Base-by-base conservation (phyloP, 805 yeast species). In the Wickerhamomyces subpelliculosus region DNA sequence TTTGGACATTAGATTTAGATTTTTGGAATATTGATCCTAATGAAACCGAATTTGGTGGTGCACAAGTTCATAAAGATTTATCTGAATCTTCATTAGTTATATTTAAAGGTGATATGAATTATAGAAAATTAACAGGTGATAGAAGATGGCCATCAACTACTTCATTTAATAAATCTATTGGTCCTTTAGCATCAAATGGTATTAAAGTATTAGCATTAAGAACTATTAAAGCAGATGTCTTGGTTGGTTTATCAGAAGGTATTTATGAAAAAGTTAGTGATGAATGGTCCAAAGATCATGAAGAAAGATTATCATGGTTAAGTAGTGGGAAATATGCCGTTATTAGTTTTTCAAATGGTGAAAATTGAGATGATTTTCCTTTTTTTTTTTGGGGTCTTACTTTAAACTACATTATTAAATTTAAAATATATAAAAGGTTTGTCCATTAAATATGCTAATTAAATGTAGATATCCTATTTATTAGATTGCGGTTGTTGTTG, bases 181-280 rank as follows among this genome's bases (percentile, higher is more conserved):
- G 84, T 39, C 72, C 75, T 4, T 68, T 90, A 47, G 82, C 83
- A 1, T 47, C 60, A 0, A 71, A 79, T 23, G 80, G 80, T 8
- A 65, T 93, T 38, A 79, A 78, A 13, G 49, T 86, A 21, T 66
- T 87, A 41, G 75, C 94, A 25, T 70, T 93, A 51, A 78, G 99
- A 67, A 93, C 97, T 3, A 82, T 95, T 60, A 93, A 93, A 63
- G 97, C 97, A 1, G 98, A 93, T 57, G 97, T 89, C 7, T 80
- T 84, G 38, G 96, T 85, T 29, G 97, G 95, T 2, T 72, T 93
- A 45, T 69, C 72, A 4, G 70, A 67, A 28, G 96, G 96, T 4
- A 63, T 75, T 30, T 84, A 84, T 47, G 88, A 81, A 49, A 69
- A 77, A 53, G 69, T 90, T 45, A 69, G 75, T 32, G 60, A 70